Evolutionary conservation across 352 stramenopile genomes (phyloP).

Genomic region (Phytophthora ohioensis): DNA sequence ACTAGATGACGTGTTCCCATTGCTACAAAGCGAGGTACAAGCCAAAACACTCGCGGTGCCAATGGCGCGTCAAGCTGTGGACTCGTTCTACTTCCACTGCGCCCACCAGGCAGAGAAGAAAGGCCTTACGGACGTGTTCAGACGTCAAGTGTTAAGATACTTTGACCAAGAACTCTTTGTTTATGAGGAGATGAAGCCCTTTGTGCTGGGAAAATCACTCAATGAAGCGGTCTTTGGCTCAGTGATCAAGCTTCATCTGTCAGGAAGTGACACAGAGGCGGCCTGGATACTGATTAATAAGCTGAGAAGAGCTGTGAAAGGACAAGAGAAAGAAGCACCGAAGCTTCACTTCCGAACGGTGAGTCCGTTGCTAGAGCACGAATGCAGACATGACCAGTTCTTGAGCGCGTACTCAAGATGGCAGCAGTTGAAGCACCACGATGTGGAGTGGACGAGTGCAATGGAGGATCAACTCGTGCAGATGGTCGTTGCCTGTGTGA

Average conservation of each 20-base stretch:
- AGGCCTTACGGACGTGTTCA: constrained; percentile 39
- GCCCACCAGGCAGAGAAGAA: constrained; percentile 50
- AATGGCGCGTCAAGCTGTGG: constrained; percentile 57
- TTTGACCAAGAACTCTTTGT: constrained; percentile 60
- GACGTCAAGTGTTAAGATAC: constrained; percentile 54
- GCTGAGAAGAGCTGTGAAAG: constrained; percentile 36
- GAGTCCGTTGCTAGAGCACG: constrained; percentile 65
- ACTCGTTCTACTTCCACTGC: constrained; percentile 84
- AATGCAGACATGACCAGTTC: constrained; percentile 56
- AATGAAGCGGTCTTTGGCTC: constrained; percentile 73
- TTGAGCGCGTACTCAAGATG: constrained; percentile 53
- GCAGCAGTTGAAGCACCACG: constrained; percentile 60
- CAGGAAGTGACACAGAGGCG: constrained; percentile 40
- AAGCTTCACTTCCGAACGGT: constrained; percentile 80
- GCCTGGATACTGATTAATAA: constrained; percentile 64
- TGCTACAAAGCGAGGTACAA: constrained; percentile 54
- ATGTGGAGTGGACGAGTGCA: constrained; percentile 75
- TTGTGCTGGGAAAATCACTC: constrained; percentile 59
- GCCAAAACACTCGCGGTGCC: constrained; percentile 38
- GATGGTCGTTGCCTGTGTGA: constrained; percentile 66
- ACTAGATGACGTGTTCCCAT: constrained; percentile 58
- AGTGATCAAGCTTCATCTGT: constrained; percentile 68
- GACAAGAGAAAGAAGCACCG: background rate
- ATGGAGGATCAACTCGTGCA: constrained; percentile 82
- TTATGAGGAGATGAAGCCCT: constrained; percentile 24